Base-by-base conservation (phyloP, 202 grass and related monocot genomes). In the Setaria viridis region DNA sequence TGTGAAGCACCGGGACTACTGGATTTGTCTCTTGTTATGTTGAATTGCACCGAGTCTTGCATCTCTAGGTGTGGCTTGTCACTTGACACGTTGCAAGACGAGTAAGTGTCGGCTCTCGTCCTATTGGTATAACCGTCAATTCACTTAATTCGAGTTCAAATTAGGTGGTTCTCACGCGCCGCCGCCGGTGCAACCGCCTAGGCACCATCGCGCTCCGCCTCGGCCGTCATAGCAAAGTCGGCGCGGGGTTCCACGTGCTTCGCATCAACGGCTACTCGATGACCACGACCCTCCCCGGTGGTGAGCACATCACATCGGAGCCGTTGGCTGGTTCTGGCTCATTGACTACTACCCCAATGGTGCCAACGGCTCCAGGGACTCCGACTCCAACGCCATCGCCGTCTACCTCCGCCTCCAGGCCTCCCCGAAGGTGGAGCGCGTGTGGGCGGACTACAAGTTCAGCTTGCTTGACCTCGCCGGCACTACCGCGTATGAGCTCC, bases 381-480 rank as follows among this genome's bases (percentile, higher is more conserved):
- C 3, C 3, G 68, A 47, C 43, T 50, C 45, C 11, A 37, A 7
- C 35, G 4, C 49, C 79, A 4, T 58, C 79, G 11, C 79, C 34
- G 7, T 81, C 20, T 70, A 81, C 79, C 64, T 81, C 49, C 79
- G 39, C 2, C 65, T 56, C 21, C 1, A 0, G 17, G 21, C 0
- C 59, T 0, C 11, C 62, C 1, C 4, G 2, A 11, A 12, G 8
- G 1, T 4, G 20, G 2, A 10, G 7, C 81, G 11, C 19, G 58
- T 75, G 12, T 45, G 35, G 32, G 81, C 70, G 32, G 10, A 16
- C 43, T 83, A 64, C 69, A 83, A 25, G 56, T 74, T 82, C 67
- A 58, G 80, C 80, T n/a, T 81, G 6, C n/a, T 70, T 34, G 66
- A 82, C 51, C 34, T 4, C n/a, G 35, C n/a, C 53, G 53, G 80